phyloP scores from a whole-genome alignment of 495 filamentous ascomycete genomes.

The Penicillium malachiteum region DNA sequence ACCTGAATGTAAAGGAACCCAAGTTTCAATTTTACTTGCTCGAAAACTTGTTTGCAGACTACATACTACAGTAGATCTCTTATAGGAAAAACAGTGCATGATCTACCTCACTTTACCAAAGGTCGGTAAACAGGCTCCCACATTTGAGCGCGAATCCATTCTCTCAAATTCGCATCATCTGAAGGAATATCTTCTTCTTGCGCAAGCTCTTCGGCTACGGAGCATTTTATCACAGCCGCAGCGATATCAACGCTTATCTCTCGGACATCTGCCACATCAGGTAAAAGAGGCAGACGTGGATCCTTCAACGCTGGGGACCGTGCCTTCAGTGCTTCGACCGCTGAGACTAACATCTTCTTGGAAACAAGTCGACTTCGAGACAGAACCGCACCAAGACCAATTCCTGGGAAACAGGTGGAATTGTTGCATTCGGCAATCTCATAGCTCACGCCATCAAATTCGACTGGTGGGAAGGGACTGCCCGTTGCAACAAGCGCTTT shows the following conservation, averaged over 20 bases:
- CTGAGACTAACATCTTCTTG: slow-evolving; percentile 80
- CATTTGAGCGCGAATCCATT: slow-evolving; percentile 89
- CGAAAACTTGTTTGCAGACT: too few relatives aligned
- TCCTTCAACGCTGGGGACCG: slow-evolving; percentile 67
- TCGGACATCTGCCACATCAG: slow-evolving; percentile 73
- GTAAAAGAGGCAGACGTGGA: slow-evolving; percentile 59
- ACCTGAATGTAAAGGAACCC: too few relatives aligned
- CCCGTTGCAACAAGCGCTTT: slow-evolving; percentile 82
- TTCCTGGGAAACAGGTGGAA: slow-evolving; percentile 81
- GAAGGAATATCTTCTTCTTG: slow-evolving; percentile 44
- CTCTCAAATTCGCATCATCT: slow-evolving; percentile 58
- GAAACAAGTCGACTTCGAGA: slow-evolving; percentile 60
- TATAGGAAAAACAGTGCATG: too few relatives aligned
- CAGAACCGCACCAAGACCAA: slow-evolving; percentile 78
- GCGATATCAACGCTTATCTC: slow-evolving; percentile 78
- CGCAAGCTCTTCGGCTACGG: slow-evolving; percentile 66
- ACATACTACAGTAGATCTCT: too few relatives aligned
- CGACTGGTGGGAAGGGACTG: slow-evolving; percentile 77
- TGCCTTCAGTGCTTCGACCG: slow-evolving; percentile 68
- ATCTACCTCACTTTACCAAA: slow-evolving; percentile 39
- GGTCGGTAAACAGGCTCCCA: slow-evolving; percentile 77
- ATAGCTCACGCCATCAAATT: slow-evolving; percentile 60
- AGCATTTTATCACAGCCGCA: slow-evolving; percentile 70
- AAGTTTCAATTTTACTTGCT: too few relatives aligned
- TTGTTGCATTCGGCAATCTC: slow-evolving; percentile 89